Evolutionary conservation across 2,329 filamentous ascomycete genomes (phyloP).

Genomic region (Alternaria burnsii): DNA sequence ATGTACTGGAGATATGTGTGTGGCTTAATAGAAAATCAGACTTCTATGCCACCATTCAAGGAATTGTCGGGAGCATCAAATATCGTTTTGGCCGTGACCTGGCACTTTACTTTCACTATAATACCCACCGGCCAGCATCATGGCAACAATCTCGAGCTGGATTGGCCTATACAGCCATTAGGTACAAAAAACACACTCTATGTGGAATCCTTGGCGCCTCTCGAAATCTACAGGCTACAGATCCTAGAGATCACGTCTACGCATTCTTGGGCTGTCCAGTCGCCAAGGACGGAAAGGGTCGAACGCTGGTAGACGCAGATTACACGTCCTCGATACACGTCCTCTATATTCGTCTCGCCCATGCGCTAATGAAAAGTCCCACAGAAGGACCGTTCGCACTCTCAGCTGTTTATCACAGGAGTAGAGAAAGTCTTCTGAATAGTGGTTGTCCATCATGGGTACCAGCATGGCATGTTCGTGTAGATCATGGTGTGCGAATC

Average conservation of each 20-base stretch:
- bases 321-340: not conserved
- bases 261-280: not conserved
- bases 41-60: rapidly evolving
- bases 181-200: not conserved
- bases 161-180: rapidly evolving
- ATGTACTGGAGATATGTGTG: not conserved
- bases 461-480: not conserved
- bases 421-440: rapidly evolving
- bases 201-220: rapidly evolving
- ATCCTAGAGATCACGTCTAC: not conserved
- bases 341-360: not conserved
- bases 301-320: not conserved
- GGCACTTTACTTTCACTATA: not conserved
- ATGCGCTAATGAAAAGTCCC: rapidly evolving
- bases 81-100: rapidly evolving
- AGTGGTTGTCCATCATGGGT: not conserved
- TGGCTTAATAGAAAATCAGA: not conserved
- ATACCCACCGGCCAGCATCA: rapidly evolving
- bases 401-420: rapidly evolving
- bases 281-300: rapidly evolving
- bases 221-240: rapidly evolving
- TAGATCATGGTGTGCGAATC: rapidly evolving
- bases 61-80: not conserved
- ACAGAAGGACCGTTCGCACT: rapidly evolving
- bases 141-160: not conserved